Conservation (phyloP, 2,329 filamentous ascomycete genomes). For the Beauveria sp. region DNA sequence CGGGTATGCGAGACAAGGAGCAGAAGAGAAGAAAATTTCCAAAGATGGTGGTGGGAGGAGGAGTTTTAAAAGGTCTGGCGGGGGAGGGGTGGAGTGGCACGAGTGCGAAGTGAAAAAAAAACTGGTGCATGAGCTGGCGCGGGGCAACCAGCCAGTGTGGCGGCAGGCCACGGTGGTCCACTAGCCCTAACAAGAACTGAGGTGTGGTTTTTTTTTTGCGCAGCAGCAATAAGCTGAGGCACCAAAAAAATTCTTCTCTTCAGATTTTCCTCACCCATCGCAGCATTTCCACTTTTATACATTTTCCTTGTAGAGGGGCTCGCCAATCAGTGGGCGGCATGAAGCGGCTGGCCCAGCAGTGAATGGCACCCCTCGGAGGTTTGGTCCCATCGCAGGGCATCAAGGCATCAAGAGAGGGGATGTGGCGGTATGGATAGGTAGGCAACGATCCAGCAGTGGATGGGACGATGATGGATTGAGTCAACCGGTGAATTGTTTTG, state of each 20-base stretch:
- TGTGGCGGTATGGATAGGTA: background rate
- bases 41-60: constrained; percentile 29
- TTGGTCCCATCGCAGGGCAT: constrained; percentile 7
- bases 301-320: background rate
- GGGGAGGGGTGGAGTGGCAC: constrained; percentile 20
- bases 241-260: constrained; percentile 6
- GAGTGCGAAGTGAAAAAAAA: constrained; percentile 12
- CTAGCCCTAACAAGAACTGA: constrained; percentile 7
- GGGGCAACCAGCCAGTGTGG: constrained; percentile 22
- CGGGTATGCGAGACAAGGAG: constrained; percentile 37
- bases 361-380: background rate
- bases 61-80: constrained; percentile 30
- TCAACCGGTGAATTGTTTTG: background rate
- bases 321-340: background rate
- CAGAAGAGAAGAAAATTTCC: constrained; percentile 28
- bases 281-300: background rate
- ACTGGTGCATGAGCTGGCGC: constrained; percentile 22
- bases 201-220: background rate
- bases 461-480: background rate
- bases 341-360: background rate
- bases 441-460: background rate
- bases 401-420: background rate
- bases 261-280: background rate
- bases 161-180: background rate
- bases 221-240: background rate